phyloP scores from a whole-genome alignment of 108 stramenopile species.

The Skeletonema grethae region DNA sequence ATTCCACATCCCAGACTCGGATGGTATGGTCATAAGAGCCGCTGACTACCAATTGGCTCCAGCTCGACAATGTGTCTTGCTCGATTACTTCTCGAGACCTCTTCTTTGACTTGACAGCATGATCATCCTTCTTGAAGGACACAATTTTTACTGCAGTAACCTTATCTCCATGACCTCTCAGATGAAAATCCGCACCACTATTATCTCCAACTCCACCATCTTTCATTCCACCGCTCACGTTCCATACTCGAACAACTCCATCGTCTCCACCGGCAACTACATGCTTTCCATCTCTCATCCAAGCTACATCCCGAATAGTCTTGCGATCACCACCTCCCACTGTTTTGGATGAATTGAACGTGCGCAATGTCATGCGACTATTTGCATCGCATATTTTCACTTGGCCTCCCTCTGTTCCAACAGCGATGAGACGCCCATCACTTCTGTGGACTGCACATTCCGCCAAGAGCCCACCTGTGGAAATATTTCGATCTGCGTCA shows the following conservation, averaged over 20 bases:
- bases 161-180: constrained; percentile 83
- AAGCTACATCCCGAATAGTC: constrained; percentile 58
- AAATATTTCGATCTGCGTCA: constrained; percentile 68
- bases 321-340: constrained; percentile 43
- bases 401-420: constrained; percentile 71
- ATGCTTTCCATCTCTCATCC: constrained; percentile 77
- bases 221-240: constrained; percentile 36
- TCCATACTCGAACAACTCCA: constrained; percentile 65
- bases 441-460: constrained; percentile 59
- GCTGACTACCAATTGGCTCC: constrained; percentile 60
- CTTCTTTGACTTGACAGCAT: constrained; percentile 7
- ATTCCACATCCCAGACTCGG: constrained; percentile 77
- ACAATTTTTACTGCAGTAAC: constrained; percentile 30
- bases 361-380: constrained; percentile 67
- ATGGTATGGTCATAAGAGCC: constrained; percentile 89
- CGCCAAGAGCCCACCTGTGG: constrained; percentile 72
- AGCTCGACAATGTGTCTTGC: constrained; percentile 14
- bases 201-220: constrained; percentile 25
- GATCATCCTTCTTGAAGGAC: constrained; percentile 30
- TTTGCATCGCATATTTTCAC: constrained; percentile 74
- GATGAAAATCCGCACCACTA: constrained; percentile 40
- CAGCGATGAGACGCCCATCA: constrained; percentile 77
- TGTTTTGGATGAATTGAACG: constrained; percentile 43
- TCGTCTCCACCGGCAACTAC: constrained; percentile 61
- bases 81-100: not conserved